Evolutionary conservation across 768 basidiomycete species (phyloP), one percentile per base, ranked within the genome.

Genomic region (Lepiota venenata): DNA sequence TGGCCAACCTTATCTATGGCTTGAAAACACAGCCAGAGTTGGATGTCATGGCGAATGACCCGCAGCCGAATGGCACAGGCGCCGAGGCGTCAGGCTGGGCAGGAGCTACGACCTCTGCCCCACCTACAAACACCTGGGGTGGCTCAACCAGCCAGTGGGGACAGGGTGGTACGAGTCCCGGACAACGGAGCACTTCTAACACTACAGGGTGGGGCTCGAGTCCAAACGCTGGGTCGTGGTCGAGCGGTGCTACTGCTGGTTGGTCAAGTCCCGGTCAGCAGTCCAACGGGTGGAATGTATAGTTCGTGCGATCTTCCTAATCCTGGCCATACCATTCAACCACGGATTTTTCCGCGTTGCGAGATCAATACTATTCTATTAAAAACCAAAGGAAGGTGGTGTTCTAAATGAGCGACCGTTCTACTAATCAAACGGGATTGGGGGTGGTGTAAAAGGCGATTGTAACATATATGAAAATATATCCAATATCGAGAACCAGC

Each of bases 1-100:
- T 93, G 25, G 91, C 87, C 2, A 89, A 86, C 59, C 75, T 93
- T 50, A 85, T 90, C 48, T 77, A 90, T 42, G 87, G 84, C 9
- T 75, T 92, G 11, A 90, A 91, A 66, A 73, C 75, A 11, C 77
- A 76, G 54, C 76, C 81, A 12, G 84, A 88, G 39, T 65, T 80
- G 36, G 85, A 85, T 55, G 69, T 75, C 54, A 67, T 82, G 14
- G 63, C 74, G 1, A 73, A 69, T 54, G 74, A 71, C 47, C 73
- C 76, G 22, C 70, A 66, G 50, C 63, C 63, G 16, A 71, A 71
- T 48, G 71, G 69, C 49, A 36, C 46, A 55, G 52, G 42, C 37
- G 47, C 49, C 44, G 60, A 48, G 40, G 52, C 43, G 50, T 59
- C 68, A 62, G 59, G 63, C 56, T 66, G 66, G 60, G 55, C 57